Evolutionary conservation across 148 eudicot genomes (phyloP).

Genomic region (Bassia scoparia): DNA sequence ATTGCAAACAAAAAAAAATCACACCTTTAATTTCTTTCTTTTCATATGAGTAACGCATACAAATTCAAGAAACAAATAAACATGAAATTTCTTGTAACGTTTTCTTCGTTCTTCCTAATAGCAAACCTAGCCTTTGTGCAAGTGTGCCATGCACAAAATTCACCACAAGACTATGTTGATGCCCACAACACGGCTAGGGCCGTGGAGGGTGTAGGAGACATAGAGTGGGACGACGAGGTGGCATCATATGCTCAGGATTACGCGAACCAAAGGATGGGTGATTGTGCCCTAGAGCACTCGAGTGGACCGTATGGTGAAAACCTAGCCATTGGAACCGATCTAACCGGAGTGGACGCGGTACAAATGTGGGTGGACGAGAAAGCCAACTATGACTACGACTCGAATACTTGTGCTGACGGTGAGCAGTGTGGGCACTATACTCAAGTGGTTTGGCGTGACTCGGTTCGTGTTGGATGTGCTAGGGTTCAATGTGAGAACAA

Average conservation of each 20-base stretch:
- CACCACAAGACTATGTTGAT: conserved; percentile 31
- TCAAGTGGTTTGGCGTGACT: conserved; percentile 7
- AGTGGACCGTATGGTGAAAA: conserved; percentile 32
- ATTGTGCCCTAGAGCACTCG: conserved; percentile 30
- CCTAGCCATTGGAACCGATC: conserved; percentile 20
- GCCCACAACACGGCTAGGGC: conserved; percentile 39
- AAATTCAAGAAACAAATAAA: not conserved
- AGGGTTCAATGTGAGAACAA: conserved; percentile 5
- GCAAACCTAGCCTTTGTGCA: not conserved
- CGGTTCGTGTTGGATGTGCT: conserved; percentile 15
- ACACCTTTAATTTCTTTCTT: not conserved
- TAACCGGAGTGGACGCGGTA: conserved; percentile 24
- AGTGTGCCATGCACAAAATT: conserved; percentile 34
- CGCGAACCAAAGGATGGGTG: conserved; percentile 22
- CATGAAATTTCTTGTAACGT: not conserved
- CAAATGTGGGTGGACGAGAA: conserved; percentile 33
- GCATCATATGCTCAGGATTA: conserved; percentile 30
- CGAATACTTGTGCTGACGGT: conserved; percentile 32
- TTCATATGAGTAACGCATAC: not conserved
- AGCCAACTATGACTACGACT: conserved; percentile 26
- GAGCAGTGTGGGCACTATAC: conserved; percentile 14
- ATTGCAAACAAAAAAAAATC: not conserved
- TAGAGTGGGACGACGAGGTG: conserved; percentile 27
- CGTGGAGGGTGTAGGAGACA: conserved; percentile 27
- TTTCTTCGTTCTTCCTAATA: not conserved